Percentiles rank a stretch among this genome's conserved stretches.
These are phyloP conservation scores for Aspergillus piperis DNA, from an alignment of 2,329 filamentous ascomycete species.

Conservation along the genomic window DNA sequence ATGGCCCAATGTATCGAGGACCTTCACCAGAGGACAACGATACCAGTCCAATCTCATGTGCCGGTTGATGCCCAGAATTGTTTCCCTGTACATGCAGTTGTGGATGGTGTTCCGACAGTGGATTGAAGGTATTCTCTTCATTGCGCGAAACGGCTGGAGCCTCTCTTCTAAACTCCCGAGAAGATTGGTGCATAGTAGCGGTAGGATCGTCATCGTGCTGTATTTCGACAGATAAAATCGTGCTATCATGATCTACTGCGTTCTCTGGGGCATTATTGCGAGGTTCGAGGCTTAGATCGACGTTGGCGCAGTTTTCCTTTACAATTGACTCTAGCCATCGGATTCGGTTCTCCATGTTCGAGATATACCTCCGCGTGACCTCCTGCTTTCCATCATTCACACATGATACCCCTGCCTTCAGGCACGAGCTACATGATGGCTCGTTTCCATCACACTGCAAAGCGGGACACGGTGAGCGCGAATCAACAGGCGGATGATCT, in stretches of 20 bases:
- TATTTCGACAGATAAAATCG: neutral
- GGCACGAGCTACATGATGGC: constrained; percentile 48
- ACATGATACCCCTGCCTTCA: constrained; percentile 46
- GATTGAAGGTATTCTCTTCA: neutral
- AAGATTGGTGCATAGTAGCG: neutral
- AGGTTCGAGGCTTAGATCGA: constrained; percentile 40
- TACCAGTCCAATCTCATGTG: constrained; percentile 57
- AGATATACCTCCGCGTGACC: constrained; percentile 45
- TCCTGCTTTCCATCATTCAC: constrained; percentile 50
- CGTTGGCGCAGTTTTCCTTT: constrained; percentile 43
- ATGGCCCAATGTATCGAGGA: constrained; percentile 56
- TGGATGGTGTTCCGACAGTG: neutral
- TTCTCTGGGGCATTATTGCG: constrained; percentile 3
- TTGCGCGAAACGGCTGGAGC: neutral
- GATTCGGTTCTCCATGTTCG: constrained; percentile 45
- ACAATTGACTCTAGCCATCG: constrained; percentile 52
- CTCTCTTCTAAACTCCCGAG: neutral
- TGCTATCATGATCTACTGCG: neutral
- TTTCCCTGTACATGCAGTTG: no score
- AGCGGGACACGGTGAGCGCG: neutral
- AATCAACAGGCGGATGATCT: neutral
- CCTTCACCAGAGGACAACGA: constrained; percentile 53
- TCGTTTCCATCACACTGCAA: constrained; percentile 49
- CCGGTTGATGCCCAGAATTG: constrained; percentile 20
- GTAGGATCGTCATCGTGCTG: neutral